A percentile compares a stretch with the other conserved stretches of the same genome.
Evolutionary conservation across 1,284 basidiomycete species (phyloP).

Genomic region (Moniliella sp.): DNA sequence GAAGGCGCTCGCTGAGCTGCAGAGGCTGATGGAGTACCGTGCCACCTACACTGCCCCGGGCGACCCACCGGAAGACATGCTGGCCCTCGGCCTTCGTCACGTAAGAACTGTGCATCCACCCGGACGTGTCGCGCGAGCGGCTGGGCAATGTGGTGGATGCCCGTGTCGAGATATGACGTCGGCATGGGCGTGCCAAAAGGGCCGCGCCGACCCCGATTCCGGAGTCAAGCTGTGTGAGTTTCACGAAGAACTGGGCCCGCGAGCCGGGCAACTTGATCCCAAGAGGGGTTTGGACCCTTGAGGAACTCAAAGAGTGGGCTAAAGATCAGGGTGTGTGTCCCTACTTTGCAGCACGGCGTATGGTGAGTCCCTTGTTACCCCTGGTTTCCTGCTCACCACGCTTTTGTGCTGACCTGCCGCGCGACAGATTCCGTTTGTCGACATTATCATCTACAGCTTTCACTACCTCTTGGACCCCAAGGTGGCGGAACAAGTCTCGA

Average conservation of each 20-base stretch:
- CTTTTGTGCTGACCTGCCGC: too few relatives aligned
- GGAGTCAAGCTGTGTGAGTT: slow-evolving; percentile 72
- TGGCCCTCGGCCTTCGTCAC: slow-evolving; percentile 72
- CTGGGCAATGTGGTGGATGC: slow-evolving; percentile 95
- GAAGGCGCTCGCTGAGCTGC: slow-evolving; percentile 85
- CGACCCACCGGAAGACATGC: slow-evolving; percentile 47
- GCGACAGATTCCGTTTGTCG: slow-evolving; percentile 91
- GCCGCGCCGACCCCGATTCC: slow-evolving; percentile 61
- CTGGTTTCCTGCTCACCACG: too few relatives aligned
- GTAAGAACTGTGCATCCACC: slow-evolving; percentile 94
- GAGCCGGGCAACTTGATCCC: slow-evolving; percentile 70
- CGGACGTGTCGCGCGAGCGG: slow-evolving; percentile 80
- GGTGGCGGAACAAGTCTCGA: slow-evolving; percentile 94
- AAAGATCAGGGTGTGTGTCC: slow-evolving; percentile 70
- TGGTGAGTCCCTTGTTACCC: slow-evolving; percentile 53
- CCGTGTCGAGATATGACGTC: slow-evolving; percentile 80
- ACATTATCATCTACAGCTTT: slow-evolving; percentile 92
- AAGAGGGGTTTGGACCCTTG: slow-evolving; percentile 74
- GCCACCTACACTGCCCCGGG: slow-evolving; percentile 31
- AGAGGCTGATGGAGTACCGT: slow-evolving; percentile 78
- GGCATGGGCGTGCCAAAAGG: slow-evolving; percentile 60
- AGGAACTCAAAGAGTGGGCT: slow-evolving; percentile 74
- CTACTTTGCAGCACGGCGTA: slow-evolving; percentile 84
- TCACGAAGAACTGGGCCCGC: slow-evolving; percentile 66
- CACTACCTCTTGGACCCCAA: slow-evolving; percentile 97